Evolutionary conservation across 345 rosid species (phyloP), one percentile per base, ranked within the genome.

Genomic region (Salix udensis): DNA sequence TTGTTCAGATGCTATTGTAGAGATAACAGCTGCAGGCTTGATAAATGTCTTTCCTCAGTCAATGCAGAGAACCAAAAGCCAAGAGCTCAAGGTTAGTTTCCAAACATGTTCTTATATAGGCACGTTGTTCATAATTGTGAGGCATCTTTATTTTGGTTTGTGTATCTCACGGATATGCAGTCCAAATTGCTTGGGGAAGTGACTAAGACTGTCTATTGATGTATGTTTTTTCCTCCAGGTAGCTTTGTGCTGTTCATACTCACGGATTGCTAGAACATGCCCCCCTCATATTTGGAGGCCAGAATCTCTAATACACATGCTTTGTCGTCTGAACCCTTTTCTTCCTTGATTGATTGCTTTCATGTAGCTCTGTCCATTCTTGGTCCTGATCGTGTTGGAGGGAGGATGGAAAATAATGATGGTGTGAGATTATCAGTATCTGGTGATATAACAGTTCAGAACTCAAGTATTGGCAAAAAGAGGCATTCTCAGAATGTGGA

Each of bases 221-320:
- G 19, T 62, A 16, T 31, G 52, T 16, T 6, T 44, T 62, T 81
- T 24, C 61, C 24, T 67, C 19, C 80, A 95, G 98, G 93, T 82
- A 80, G 92, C 98, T 28, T 76, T 95, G 76, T 91, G 98, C 83
- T 85, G 84, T 77, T 91, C 88, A 15, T 95, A 88, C 73, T 75
- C 70, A 76, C 86, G 91, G 84, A 89, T 93, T 87, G 91, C 89
- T 73, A 88, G 87, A 85, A 83, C 79, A 72, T 93, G 94, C 71
- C 97, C 97, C 46, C 91, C 94, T 74, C 78, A 85, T 82, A 83
- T 95, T 39, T 95, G 97, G 98, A 93, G 79, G 82, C 94, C 94
- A 53, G 88, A 90, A 77, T 88, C 79, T 84, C 89, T 95, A 77
- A 71, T 88, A 36, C 69, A 86, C 52, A 66, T 86, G 79, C 89